Evolutionary conservation across 1,284 basidiomycete species (phyloP).

Genomic region (Apiotrichum veenhuisii): DNA sequence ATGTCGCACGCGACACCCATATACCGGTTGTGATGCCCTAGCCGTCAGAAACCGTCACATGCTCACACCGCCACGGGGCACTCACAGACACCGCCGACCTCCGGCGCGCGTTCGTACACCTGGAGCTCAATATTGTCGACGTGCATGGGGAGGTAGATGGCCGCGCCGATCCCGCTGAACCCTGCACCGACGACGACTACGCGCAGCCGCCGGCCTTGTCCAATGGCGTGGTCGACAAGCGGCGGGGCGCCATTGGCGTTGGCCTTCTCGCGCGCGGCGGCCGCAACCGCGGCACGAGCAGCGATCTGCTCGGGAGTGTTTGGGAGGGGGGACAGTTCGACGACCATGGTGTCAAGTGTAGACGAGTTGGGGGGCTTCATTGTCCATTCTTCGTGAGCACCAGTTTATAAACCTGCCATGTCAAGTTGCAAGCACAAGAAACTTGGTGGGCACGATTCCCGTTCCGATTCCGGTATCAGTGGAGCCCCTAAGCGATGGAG

Average conservation of each 20-base stretch:
- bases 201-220: slow-evolving; percentile 6
- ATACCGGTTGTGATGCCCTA: slow-evolving; percentile 33
- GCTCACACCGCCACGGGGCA: background rate
- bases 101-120: slow-evolving; percentile 14
- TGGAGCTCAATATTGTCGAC: slow-evolving; percentile 10
- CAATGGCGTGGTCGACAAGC: slow-evolving; percentile 5
- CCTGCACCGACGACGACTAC: slow-evolving; percentile 15
- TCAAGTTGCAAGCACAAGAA: too few species aligned
- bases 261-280: background rate
- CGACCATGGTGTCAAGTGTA: background rate
- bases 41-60: background rate
- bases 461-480: too few species aligned
- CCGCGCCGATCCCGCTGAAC: slow-evolving; percentile 12
- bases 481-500: too few species aligned
- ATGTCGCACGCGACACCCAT: slow-evolving; percentile 35
- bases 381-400: too few species aligned
- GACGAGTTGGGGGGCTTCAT: background rate
- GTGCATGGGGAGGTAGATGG: slow-evolving; percentile 11
- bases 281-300: background rate
- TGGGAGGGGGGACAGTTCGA: background rate
- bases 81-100: slow-evolving; percentile 20
- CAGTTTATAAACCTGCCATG: too few species aligned
- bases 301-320: background rate
- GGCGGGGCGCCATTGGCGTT: background rate
- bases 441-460: too few species aligned